Conservation (phyloP, 2,329 filamentous ascomycete genomes). For the Neopestalotiopsis sp. region DNA sequence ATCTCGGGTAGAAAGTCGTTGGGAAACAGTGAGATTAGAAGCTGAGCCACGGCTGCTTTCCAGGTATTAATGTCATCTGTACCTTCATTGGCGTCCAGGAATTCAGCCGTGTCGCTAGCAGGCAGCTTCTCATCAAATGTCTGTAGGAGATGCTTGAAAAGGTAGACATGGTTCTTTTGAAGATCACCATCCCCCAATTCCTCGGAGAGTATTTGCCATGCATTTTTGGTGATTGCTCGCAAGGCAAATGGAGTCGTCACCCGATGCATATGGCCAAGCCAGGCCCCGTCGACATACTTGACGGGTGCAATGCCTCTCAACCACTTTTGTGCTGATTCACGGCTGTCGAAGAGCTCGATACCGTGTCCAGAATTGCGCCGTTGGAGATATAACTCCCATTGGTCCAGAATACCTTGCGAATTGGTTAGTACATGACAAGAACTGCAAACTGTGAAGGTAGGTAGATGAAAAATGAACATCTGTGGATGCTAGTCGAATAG, state of each 20-base stretch:
- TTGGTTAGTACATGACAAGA: no score
- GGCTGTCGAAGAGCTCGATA: no score
- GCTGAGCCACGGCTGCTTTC: conserved; percentile 43
- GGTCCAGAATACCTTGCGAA: no score
- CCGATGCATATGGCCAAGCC: background rate
- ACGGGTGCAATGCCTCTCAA: no score
- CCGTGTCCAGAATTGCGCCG: no score
- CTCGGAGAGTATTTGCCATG: conserved; percentile 56
- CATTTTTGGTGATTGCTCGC: conserved; percentile 44
- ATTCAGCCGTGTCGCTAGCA: background rate
- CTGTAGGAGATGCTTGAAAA: conserved; percentile 29
- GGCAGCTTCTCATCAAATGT: background rate
- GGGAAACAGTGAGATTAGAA: conserved; percentile 52
- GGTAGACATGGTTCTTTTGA: conserved; percentile 48
- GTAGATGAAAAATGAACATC: no score
- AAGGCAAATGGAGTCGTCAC: conserved; percentile 2
- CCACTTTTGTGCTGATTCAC: no score
- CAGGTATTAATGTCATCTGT: conserved; percentile 42
- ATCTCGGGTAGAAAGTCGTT: conserved; percentile 56
- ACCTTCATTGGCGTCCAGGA: background rate
- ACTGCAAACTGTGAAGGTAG: no score
- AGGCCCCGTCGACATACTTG: background rate
- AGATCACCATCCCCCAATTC: conserved; percentile 56
- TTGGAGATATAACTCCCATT: no score
- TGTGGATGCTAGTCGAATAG: no score